Conservation (phyloP, 106 monocot genomes). For the Gastrodia elata region DNA sequence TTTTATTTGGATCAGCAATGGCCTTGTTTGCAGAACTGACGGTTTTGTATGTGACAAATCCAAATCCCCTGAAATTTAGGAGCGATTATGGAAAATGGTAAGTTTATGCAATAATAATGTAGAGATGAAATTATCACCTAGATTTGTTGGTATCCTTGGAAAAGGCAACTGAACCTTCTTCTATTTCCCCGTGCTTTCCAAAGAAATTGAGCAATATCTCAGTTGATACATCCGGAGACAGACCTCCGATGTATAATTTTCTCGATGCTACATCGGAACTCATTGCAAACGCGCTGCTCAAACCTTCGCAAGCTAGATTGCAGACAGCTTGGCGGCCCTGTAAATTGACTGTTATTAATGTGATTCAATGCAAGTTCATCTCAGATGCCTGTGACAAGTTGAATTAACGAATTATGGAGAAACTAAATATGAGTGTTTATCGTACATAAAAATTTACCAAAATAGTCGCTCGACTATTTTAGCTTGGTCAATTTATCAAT, state of each 20-base stretch:
- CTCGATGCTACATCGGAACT: slow-evolving; percentile 34
- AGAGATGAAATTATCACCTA: slow-evolving; percentile 16
- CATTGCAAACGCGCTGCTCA: slow-evolving; percentile 30
- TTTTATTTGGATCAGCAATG: slow-evolving; percentile 40
- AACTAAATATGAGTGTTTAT: too few species aligned
- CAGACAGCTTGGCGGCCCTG: slow-evolving; percentile 49
- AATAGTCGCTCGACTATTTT: too few species aligned
- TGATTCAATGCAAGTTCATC: too few species aligned
- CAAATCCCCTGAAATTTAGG: slow-evolving; percentile 35
- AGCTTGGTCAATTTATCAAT: too few species aligned
- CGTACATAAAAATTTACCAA: too few species aligned
- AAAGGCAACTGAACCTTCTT: slow-evolving; percentile 58
- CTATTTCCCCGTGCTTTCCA: slow-evolving; percentile 45
- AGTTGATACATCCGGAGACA: slow-evolving; percentile 38
- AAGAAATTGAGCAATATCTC: slow-evolving; percentile 45
- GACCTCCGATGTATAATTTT: slow-evolving; percentile 44
- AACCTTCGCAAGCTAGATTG: slow-evolving; percentile 45
- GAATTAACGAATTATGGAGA: too few species aligned
- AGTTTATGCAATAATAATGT: too few species aligned
- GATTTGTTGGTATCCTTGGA: slow-evolving; percentile 40
- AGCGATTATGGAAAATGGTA: too few species aligned
- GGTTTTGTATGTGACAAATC: slow-evolving; percentile 48
- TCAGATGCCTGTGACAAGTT: too few species aligned
- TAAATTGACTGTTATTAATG: slow-evolving; percentile 2
- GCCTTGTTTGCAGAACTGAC: slow-evolving; percentile 47